A percentile compares a stretch with the other conserved stretches of the same genome.
Evolutionary conservation across 495 filamentous ascomycete genomes (phyloP).

Genomic region (Aspergillus asperescens): DNA sequence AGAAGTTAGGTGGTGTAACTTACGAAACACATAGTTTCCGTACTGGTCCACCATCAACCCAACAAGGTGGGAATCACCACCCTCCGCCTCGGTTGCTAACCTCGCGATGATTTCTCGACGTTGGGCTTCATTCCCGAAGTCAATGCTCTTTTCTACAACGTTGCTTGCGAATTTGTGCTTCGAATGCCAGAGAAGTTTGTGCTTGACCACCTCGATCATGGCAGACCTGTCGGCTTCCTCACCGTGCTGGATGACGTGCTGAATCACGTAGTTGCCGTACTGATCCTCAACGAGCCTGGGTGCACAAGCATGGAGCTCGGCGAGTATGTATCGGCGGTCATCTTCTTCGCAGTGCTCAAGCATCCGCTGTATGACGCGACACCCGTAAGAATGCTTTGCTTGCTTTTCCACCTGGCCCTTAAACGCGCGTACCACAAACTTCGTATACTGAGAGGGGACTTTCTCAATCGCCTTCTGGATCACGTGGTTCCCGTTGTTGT

Average conservation of each 20-base stretch:
- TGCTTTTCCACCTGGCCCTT: slow-evolving; percentile 71
- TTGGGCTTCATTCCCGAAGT: slow-evolving; percentile 64
- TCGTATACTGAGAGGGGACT: slow-evolving; percentile 73
- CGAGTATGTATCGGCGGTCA: slow-evolving; percentile 65
- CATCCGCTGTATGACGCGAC: slow-evolving; percentile 89
- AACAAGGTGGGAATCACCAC: slow-evolving; percentile 63
- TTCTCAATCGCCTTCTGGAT: slow-evolving; percentile 92
- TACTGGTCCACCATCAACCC: slow-evolving; percentile 84
- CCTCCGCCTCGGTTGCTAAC: slow-evolving; percentile 54
- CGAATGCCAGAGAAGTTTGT: slow-evolving; percentile 66
- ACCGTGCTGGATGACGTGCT: slow-evolving; percentile 86
- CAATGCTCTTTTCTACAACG: slow-evolving; percentile 92
- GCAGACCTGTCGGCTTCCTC: slow-evolving; percentile 65
- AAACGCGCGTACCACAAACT: slow-evolving; percentile 86
- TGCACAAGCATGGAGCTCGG: slow-evolving; percentile 72
- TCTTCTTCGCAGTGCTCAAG: slow-evolving; percentile 75
- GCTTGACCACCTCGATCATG: slow-evolving; percentile 69
- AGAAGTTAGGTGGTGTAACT: slow-evolving; percentile 36
- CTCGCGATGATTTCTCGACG: slow-evolving; percentile 64
- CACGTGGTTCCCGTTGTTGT: slow-evolving; percentile 95
- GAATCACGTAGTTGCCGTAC: slow-evolving; percentile 95
- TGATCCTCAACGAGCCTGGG: slow-evolving; percentile 74
- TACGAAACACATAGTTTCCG: slow-evolving; percentile 97
- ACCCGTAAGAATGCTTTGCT: slow-evolving; percentile 79
- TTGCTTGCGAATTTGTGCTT: slow-evolving; percentile 98